Conservation (phyloP, 345 rosid species). For the Eucalyptus cloeziana region DNA sequence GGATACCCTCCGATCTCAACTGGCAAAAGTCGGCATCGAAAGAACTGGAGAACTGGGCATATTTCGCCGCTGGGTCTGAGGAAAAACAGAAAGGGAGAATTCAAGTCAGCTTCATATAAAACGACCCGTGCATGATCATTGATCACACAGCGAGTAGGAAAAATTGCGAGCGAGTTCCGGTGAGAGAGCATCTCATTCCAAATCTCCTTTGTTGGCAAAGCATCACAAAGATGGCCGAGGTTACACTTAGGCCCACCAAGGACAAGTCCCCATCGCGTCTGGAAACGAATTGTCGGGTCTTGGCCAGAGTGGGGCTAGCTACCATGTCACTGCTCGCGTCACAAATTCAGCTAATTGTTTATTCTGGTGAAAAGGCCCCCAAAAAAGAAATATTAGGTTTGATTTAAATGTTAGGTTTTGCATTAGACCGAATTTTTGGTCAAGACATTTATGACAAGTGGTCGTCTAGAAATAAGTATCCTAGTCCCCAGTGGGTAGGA, state of each 20-base stretch:
- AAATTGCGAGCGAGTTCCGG: neutral
- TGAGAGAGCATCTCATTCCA: neutral
- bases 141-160: neutral
- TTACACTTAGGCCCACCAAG: neutral
- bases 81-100: neutral
- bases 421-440: neutral
- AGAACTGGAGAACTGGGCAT: neutral
- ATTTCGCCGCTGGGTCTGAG: neutral
- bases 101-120: neutral
- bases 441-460: neutral
- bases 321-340: neutral
- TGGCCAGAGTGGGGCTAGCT: neutral
- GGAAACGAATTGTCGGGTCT: neutral
- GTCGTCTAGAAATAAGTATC: neutral
- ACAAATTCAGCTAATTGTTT: neutral
- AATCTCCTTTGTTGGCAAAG: neutral
- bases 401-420: neutral
- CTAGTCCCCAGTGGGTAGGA: neutral
- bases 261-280: neutral
- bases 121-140: neutral
- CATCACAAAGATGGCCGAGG: neutral
- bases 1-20: neutral
- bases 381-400: neutral
- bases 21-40: neutral
- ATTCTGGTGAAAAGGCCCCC: neutral